Evolutionary conservation across 164 flowering plant genomes (phyloP).

Genomic region (Chimonanthus salicifolius): DNA sequence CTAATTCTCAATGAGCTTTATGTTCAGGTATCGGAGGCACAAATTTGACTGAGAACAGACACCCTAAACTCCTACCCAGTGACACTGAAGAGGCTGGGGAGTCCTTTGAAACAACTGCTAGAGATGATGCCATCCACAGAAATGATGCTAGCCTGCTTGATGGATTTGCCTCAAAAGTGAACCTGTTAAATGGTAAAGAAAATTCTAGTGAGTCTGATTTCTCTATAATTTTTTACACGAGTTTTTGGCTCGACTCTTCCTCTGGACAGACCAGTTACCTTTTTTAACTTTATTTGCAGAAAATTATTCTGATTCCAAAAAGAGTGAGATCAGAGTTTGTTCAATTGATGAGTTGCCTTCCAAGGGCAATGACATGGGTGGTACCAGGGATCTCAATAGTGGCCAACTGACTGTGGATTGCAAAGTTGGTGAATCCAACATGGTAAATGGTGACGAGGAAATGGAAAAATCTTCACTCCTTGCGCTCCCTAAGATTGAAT

Average conservation of each 20-base stretch:
- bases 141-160: constrained; percentile 9
- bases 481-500: constrained; percentile 14
- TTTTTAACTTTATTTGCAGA: not conserved
- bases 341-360: not conserved
- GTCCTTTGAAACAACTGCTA: constrained; percentile 10
- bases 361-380: constrained; percentile 7
- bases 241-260: not conserved
- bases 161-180: not conserved
- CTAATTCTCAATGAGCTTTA: not conserved
- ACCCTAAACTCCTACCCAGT: constrained; percentile 12
- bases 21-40: constrained; percentile 11
- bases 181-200: constrained; percentile 19
- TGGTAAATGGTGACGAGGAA: constrained; percentile 1
- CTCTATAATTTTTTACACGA: not conserved
- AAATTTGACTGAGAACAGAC: constrained; percentile 21
- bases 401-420: not conserved
- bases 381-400: constrained; percentile 15
- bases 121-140: constrained; percentile 16
- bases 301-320: not conserved
- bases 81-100: constrained; percentile 15
- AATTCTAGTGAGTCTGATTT: not conserved
- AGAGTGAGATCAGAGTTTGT: not conserved
- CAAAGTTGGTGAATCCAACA: not conserved
- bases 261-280: not conserved
- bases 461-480: not conserved